Conservation (phyloP, 352 stramenopile genomes). For the Pythium plurisporium region DNA sequence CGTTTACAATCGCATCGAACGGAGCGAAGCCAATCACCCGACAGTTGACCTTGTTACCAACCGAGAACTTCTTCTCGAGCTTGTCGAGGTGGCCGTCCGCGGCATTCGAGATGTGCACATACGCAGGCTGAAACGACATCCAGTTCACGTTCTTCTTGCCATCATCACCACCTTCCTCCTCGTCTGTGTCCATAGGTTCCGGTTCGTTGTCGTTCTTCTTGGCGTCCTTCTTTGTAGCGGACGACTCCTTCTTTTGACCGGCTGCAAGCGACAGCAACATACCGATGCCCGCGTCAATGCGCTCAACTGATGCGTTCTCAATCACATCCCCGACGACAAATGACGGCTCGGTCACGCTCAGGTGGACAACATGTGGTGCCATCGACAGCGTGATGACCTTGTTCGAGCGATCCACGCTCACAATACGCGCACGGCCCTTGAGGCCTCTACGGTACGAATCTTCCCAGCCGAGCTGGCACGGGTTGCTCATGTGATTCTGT, state of each 20-base stretch:
- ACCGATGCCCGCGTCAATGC: constrained; percentile 80
- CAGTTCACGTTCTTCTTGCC: constrained; percentile 52
- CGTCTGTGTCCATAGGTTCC: constrained; percentile 52
- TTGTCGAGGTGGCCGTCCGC: constrained; percentile 81
- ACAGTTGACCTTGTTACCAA: constrained; percentile 56
- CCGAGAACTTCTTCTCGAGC: constrained; percentile 81
- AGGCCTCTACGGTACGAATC: constrained; percentile 74
- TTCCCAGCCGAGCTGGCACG: constrained; percentile 70
- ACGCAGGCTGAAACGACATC: constrained; percentile 77
- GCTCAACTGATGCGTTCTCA: constrained; percentile 62
- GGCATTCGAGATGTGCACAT: constrained; percentile 88
- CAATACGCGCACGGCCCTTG: constrained; percentile 83
- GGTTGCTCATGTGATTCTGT: constrained; percentile 87
- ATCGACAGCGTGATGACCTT: constrained; percentile 84
- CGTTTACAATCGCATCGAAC: constrained; percentile 81
- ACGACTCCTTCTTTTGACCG: constrained; percentile 28
- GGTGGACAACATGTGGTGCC: constrained; percentile 83
- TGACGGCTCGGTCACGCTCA: constrained; percentile 49
- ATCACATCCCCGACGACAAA: constrained; percentile 73
- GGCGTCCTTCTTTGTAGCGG: background rate
- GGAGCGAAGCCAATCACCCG: constrained; percentile 83
- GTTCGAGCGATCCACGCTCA: constrained; percentile 64
- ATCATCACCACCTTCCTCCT: constrained; percentile 27
- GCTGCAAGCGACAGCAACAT: constrained; percentile 75
- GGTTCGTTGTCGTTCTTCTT: constrained; percentile 30